Evolutionary conservation across 139 green algal genomes (phyloP).

Genomic region (Micractinium conductrix): DNA sequence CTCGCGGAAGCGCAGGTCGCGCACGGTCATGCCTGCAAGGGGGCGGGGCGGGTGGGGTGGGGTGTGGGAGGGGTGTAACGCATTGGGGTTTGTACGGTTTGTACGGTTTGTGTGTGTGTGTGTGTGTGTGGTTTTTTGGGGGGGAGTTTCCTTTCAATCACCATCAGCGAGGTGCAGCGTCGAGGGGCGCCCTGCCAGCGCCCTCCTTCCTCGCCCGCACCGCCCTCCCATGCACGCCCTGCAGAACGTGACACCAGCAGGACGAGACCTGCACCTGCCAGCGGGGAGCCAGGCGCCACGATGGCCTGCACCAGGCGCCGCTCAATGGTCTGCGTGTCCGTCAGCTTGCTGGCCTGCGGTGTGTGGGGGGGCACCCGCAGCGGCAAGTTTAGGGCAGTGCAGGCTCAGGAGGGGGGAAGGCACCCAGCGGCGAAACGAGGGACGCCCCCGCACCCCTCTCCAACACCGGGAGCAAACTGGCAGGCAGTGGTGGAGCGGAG

Average conservation of each 20-base stretch:
- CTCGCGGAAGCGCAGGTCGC: slow-evolving; percentile 73
- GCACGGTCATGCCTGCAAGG: slow-evolving; percentile 48
- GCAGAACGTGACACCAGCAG: not conserved
- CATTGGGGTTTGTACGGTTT: too few relatives aligned
- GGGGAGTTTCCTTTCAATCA: too few relatives aligned
- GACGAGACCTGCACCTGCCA: slow-evolving; percentile 38
- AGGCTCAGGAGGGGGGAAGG: too few relatives aligned
- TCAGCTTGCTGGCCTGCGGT: slow-evolving; percentile 54
- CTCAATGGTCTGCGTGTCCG: slow-evolving; percentile 15
- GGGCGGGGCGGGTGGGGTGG: not conserved
- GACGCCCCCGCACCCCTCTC: too few relatives aligned
- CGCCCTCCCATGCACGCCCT: too few relatives aligned
- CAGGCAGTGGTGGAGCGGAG: not conserved
- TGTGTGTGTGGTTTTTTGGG: not conserved
- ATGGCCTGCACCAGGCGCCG: slow-evolving; percentile 70
- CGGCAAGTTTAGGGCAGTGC: too few relatives aligned
- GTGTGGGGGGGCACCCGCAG: too few relatives aligned
- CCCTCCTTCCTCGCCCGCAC: too few relatives aligned
- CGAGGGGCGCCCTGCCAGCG: too few relatives aligned
- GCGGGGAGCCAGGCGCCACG: slow-evolving; percentile 48
- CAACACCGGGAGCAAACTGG: not conserved
- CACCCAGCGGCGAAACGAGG: too few relatives aligned
- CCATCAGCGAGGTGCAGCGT: too few relatives aligned
- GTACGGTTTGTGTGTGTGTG: not conserved
- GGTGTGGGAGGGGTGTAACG: not conserved